Percentiles rank a stretch among this genome's conserved stretches.
Conservation (phyloP, 176 grass and related monocot species). For the Metroxylon sagu region DNA sequence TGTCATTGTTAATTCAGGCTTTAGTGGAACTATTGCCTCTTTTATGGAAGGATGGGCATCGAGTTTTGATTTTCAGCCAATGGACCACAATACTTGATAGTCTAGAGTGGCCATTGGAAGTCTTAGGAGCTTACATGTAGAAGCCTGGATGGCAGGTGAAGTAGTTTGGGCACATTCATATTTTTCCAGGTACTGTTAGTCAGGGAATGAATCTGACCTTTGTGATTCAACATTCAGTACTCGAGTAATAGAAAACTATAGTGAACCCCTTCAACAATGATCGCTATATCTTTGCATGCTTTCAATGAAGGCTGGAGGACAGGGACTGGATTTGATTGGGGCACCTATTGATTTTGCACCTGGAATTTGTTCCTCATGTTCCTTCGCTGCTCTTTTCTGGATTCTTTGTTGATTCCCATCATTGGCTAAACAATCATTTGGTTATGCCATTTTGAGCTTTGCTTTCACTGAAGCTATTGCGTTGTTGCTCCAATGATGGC, state of each 20-base stretch:
- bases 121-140: slow-evolving; percentile 87
- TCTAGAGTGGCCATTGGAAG: slow-evolving; percentile 91
- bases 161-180: neutral
- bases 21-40: slow-evolving; percentile 71
- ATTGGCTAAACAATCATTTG: too few species aligned
- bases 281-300: slow-evolving; percentile 75
- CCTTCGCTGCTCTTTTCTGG: too few species aligned
- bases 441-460: too few species aligned
- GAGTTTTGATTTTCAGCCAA: slow-evolving; percentile 94
- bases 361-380: too few species aligned
- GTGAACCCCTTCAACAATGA: slow-evolving; percentile 97
- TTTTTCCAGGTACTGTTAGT: too few species aligned
- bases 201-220: too few species aligned
- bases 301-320: slow-evolving; percentile 92
- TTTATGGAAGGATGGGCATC: slow-evolving; percentile 67
- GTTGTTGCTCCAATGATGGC: too few species aligned
- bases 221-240: slow-evolving; percentile 39
- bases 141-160: slow-evolving; percentile 69
- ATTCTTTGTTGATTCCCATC: too few species aligned
- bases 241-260: slow-evolving; percentile 78
- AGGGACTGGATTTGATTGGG: slow-evolving; percentile 86
- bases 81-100: slow-evolving; percentile 98
- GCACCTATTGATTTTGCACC: too few species aligned
- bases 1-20: slow-evolving; percentile 42
- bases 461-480: too few species aligned